phyloP scores from a whole-genome alignment of 495 filamentous ascomycete genomes.

The Annulohypoxylon moriforme region DNA sequence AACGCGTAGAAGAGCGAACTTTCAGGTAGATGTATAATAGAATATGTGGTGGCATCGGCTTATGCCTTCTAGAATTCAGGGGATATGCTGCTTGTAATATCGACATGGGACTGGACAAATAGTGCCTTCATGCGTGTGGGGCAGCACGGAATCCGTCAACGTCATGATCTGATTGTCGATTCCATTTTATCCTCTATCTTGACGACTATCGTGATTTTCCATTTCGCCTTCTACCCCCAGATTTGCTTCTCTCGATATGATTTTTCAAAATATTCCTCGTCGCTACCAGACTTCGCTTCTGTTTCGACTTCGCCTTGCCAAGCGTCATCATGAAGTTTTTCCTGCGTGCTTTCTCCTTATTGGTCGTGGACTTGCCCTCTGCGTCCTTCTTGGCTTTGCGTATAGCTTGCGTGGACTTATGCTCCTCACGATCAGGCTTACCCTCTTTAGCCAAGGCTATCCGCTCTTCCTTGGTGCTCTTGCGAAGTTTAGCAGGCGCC shows the following conservation, averaged over 20 bases:
- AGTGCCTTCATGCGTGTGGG: background rate
- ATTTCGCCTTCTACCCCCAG: constrained; percentile 85
- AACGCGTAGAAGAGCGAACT: too few species aligned
- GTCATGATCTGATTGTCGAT: background rate
- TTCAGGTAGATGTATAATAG: too few species aligned
- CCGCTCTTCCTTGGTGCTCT: constrained; percentile 82
- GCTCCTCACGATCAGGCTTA: constrained; percentile 75
- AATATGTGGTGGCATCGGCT: too few species aligned
- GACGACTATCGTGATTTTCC: constrained; percentile 34
- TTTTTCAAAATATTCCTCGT: constrained; percentile 80
- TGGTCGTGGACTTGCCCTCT: constrained; percentile 93
- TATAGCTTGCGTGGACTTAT: constrained; percentile 83
- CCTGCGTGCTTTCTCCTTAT: constrained; percentile 94
- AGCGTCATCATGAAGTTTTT: constrained; percentile 99
- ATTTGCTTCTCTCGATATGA: constrained; percentile 85
- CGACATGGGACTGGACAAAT: background rate
- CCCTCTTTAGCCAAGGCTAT: constrained; percentile 81
- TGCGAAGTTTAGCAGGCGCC: constrained; percentile 73
- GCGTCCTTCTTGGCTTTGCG: constrained; percentile 84
- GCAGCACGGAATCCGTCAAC: background rate
- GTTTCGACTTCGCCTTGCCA: constrained; percentile 91
- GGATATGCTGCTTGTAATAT: too few species aligned
- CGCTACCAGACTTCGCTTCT: constrained; percentile 90
- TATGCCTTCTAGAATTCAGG: too few species aligned
- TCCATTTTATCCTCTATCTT: constrained; percentile 7